Percentiles rank a stretch among this genome's conserved stretches.
These are phyloP conservation scores for Phytophthora citrophthora DNA, from an alignment of 352 stramenopile genomes.

Conservation along the genomic window DNA sequence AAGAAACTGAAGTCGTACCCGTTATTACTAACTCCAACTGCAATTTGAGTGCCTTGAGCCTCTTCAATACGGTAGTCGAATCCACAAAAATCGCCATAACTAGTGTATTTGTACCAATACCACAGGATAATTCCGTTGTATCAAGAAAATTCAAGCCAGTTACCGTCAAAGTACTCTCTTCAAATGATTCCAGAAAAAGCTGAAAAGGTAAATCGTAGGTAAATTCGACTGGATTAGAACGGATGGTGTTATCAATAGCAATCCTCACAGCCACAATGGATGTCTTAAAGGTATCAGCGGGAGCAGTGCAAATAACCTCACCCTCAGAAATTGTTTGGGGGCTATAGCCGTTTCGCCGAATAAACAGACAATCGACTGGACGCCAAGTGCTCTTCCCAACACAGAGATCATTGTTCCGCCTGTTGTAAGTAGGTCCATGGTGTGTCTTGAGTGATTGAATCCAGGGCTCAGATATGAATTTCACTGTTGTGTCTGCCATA, in stretches of 20 bases:
- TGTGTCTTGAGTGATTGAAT: constrained; percentile 30
- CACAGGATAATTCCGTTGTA: constrained; percentile 32
- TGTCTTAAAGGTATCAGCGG: not conserved
- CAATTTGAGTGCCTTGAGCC: not conserved
- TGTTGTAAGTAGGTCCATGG: constrained; percentile 29
- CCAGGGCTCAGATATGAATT: constrained; percentile 29
- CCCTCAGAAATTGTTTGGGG: constrained; percentile 20
- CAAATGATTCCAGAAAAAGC: too few species aligned
- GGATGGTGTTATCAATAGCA: constrained; percentile 22
- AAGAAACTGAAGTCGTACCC: constrained; percentile 44
- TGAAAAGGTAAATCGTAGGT: constrained; percentile 27
- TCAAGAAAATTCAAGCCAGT: constrained; percentile 43
- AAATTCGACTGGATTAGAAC: constrained; percentile 38
- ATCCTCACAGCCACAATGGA: constrained; percentile 8
- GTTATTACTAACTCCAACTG: constrained; percentile 50
- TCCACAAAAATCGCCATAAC: constrained; percentile 17
- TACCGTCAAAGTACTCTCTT: constrained; percentile 27
- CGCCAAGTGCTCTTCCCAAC: constrained; percentile 25
- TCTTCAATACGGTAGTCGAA: constrained; percentile 16
- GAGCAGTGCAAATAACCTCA: constrained; percentile 32
- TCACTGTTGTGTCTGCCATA: constrained; percentile 20
- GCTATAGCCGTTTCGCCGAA: constrained; percentile 28
- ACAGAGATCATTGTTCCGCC: constrained; percentile 39
- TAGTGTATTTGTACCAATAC: constrained; percentile 13
- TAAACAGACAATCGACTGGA: constrained; percentile 23